A percentile compares a stretch with the other conserved stretches of the same genome.
These are phyloP conservation scores for Fusarium sterilihyphosum DNA, from an alignment of 2,329 filamentous ascomycete species.

Conservation along the genomic window DNA sequence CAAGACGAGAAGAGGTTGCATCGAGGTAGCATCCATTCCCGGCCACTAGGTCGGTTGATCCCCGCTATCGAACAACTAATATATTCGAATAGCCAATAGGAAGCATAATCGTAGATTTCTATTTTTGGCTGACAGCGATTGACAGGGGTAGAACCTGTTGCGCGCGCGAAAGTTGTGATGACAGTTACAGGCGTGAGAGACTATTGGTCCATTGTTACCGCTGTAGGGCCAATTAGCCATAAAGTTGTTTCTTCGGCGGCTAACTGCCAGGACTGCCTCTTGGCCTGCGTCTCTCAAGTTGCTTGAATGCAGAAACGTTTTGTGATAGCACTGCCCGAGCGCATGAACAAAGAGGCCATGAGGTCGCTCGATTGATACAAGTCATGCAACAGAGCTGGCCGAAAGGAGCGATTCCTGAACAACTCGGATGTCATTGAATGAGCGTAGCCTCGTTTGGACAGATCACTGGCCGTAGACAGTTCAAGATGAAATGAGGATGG, in stretches of 20 bases:
- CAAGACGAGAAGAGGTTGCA: conserved; percentile 33
- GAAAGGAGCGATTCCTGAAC: conserved; percentile 21
- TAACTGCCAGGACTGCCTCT: conserved; percentile 31
- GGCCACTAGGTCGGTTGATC: conserved; percentile 33
- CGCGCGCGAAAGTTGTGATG: conserved; percentile 51
- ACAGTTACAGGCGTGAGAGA: conserved; percentile 32
- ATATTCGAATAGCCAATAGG: conserved; percentile 47
- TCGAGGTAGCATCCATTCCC: conserved; percentile 35
- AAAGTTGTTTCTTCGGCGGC: conserved; percentile 38
- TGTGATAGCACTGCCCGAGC: conserved; percentile 38
- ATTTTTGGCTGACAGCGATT: conserved; percentile 49
- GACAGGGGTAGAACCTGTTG: conserved; percentile 43
- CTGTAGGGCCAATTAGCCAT: conserved; percentile 34
- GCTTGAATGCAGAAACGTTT: conserved; percentile 15
- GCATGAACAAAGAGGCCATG: conserved; percentile 39
- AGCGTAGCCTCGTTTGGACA: not conserved
- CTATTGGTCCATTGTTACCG: conserved; percentile 38
- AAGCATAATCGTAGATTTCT: conserved; percentile 37
- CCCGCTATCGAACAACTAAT: conserved; percentile 39
- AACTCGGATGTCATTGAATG: conserved; percentile 18
- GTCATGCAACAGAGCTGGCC: conserved; percentile 35
- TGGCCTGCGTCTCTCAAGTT: conserved; percentile 25
- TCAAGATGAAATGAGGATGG: conserved; percentile 13
- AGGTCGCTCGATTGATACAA: conserved; percentile 38
- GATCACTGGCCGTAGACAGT: conserved; percentile 15